phyloP scores from a whole-genome alignment of 768 basidiomycete genomes.

The Lactarius sp. region DNA sequence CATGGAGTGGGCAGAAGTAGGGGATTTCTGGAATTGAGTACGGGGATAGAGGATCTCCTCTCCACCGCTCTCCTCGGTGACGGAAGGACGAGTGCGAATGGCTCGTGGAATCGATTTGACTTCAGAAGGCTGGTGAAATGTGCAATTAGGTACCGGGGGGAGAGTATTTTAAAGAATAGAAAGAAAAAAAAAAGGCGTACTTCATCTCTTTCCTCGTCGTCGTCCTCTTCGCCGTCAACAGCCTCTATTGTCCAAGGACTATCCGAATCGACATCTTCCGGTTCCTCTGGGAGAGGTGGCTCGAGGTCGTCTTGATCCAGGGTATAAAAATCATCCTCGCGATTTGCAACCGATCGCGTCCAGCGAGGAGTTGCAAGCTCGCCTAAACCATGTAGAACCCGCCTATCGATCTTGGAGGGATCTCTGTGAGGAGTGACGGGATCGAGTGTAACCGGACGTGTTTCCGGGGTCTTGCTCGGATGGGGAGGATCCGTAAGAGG shows the following conservation, averaged over 20 bases:
- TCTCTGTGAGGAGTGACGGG: conserved; percentile 71
- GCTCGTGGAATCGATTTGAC: conserved; percentile 43
- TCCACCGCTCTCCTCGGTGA: conserved; percentile 80
- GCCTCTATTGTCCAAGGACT: conserved; percentile 90
- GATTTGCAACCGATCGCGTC: conserved; percentile 49
- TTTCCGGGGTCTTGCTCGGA: conserved; percentile 59
- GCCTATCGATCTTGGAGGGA: conserved; percentile 77
- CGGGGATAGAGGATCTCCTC: conserved; percentile 89
- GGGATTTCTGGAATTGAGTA: conserved; percentile 29
- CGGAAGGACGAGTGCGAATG: conserved; percentile 57
- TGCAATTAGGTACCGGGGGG: conserved; percentile 3
- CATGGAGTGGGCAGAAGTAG: not conserved
- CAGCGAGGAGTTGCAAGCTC: conserved; percentile 96
- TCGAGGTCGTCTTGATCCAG: conserved; percentile 34
- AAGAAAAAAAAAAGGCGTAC: conserved; percentile 35
- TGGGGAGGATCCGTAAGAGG: conserved; percentile 36
- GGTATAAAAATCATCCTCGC: conserved; percentile 32
- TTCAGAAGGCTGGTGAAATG: conserved; percentile 38
- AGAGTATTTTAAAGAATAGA: no score
- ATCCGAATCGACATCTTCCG: conserved; percentile 55
- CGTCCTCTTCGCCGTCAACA: conserved; percentile 60
- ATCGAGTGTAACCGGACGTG: conserved; percentile 39
- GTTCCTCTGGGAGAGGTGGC: conserved; percentile 29
- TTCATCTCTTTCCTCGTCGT: conserved; percentile 59
- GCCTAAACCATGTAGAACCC: conserved; percentile 87